A percentile compares a stretch with the other conserved stretches of the same genome.
Conservation (phyloP, 1,284 basidiomycete species). For the Ganoderma boninense region DNA sequence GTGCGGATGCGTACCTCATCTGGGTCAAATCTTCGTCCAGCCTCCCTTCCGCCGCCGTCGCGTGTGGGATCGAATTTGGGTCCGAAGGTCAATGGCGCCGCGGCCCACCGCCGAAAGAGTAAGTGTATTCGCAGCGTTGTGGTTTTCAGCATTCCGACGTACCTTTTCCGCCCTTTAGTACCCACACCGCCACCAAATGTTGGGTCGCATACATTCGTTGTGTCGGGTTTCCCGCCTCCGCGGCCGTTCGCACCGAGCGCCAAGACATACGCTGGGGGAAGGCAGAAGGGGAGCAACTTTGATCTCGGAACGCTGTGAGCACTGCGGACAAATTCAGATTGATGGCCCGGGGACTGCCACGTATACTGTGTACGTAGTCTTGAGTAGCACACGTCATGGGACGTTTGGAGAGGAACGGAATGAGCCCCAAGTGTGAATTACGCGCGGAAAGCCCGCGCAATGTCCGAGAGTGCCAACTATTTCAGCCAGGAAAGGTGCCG, state of each 20-base stretch:
- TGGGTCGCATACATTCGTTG: slow-evolving; percentile 75
- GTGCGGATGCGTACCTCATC: slow-evolving; percentile 38
- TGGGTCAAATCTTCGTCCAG: slow-evolving; percentile 33
- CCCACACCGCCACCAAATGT: slow-evolving; percentile 77
- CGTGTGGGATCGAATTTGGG: slow-evolving; percentile 34
- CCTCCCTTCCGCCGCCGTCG: slow-evolving; percentile 34
- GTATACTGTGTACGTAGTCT: slow-evolving; percentile 24
- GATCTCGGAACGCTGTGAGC: slow-evolving; percentile 60
- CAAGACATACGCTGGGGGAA: slow-evolving; percentile 70
- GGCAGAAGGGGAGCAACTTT: slow-evolving; percentile 72
- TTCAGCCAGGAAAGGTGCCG: background rate
- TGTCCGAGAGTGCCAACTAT: slow-evolving; percentile 16
- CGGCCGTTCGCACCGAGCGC: slow-evolving; percentile 59
- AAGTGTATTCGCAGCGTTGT: slow-evolving; percentile 35
- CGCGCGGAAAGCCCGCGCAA: slow-evolving; percentile 31
- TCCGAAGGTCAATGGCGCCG: slow-evolving; percentile 38
- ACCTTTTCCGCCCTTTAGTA: slow-evolving; percentile 51
- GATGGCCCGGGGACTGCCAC: slow-evolving; percentile 28
- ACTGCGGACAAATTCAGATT: slow-evolving; percentile 17
- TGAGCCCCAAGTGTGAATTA: slow-evolving; percentile 11
- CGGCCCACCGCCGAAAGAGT: slow-evolving; percentile 59
- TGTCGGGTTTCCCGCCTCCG: slow-evolving; percentile 79
- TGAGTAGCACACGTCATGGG: slow-evolving; percentile 22
- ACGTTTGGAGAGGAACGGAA: slow-evolving; percentile 16
- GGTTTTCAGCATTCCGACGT: slow-evolving; percentile 13